Conservation (phyloP, 257 asterid genomes). For the Knoxia roxburghii region DNA sequence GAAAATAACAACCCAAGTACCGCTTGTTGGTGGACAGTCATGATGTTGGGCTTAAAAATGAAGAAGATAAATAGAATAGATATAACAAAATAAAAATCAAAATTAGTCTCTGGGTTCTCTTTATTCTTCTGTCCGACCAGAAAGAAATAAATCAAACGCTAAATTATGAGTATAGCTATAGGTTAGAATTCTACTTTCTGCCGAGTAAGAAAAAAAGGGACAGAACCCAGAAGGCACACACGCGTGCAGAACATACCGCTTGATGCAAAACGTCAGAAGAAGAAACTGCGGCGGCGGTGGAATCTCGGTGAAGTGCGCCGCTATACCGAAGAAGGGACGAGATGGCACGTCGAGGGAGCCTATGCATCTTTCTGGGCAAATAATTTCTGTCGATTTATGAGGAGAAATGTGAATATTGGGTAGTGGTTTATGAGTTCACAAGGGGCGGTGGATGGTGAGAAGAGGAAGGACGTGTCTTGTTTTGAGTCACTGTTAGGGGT, state of each 20-base stretch:
- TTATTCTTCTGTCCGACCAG: neutral
- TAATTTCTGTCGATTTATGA: constrained; percentile 1
- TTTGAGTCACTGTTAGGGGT: neutral
- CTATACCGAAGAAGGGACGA: neutral
- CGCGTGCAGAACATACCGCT: neutral
- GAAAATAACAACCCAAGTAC: no score
- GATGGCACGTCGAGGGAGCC: constrained; percentile 7
- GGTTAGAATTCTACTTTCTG: neutral
- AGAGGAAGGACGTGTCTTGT: neutral
- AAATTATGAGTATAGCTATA: neutral
- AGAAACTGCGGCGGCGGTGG: neutral
- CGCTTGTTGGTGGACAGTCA: no score
- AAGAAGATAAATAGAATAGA: no score
- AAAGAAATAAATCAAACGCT: neutral
- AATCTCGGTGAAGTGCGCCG: neutral
- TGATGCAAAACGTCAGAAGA: neutral
- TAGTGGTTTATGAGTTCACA: neutral
- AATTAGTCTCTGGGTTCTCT: neutral
- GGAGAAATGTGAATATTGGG: neutral
- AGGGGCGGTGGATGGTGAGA: neutral
- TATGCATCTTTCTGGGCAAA: neutral
- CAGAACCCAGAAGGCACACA: neutral
- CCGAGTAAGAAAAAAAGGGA: no score
- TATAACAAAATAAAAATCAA: no score
- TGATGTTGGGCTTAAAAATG: no score